Conservation (phyloP, 2,329 filamentous ascomycete species). For the Aureobasidium namibiae region DNA sequence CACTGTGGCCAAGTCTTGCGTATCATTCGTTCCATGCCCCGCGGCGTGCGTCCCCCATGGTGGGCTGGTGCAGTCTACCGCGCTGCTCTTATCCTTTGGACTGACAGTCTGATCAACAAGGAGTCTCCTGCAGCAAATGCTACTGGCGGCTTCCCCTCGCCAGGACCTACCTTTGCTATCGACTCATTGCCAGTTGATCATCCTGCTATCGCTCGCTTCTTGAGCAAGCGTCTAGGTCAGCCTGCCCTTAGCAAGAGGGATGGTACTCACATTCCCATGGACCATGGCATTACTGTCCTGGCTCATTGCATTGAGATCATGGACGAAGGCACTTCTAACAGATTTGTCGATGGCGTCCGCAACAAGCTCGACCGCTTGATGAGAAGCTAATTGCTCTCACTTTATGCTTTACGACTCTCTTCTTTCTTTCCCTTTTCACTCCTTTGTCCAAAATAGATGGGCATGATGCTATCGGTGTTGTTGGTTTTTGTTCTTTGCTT, state of each 20-base stretch:
- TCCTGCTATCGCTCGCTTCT: slow-evolving; percentile 42
- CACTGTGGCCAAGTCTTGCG: slow-evolving; percentile 61
- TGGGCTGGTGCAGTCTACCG: slow-evolving; percentile 65
- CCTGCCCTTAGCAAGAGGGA: slow-evolving; percentile 45
- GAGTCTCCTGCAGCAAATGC: slow-evolving; percentile 32
- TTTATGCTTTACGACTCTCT: background rate
- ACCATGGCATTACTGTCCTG: slow-evolving; percentile 42
- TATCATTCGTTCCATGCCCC: slow-evolving; percentile 52
- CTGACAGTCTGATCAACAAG: slow-evolving; percentile 48
- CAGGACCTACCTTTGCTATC: slow-evolving; percentile 39
- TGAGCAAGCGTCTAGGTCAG: slow-evolving; percentile 45
- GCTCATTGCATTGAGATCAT: slow-evolving; percentile 46
- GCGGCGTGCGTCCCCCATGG: slow-evolving; percentile 56
- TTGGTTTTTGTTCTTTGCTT: background rate
- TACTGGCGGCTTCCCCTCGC: slow-evolving; percentile 29
- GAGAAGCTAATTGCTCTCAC: slow-evolving; percentile 18
- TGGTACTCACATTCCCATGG: slow-evolving; percentile 39
- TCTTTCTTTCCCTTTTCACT: background rate
- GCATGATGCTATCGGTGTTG: background rate
- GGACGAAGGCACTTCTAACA: slow-evolving; percentile 43
- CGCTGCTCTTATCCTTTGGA: slow-evolving; percentile 55
- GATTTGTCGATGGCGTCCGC: slow-evolving; percentile 47
- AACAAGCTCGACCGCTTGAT: slow-evolving; percentile 44
- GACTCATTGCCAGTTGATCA: slow-evolving; percentile 45
- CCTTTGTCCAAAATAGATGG: slow-evolving; percentile 5